These are phyloP conservation scores for Sanguinoderma infundibulare DNA, from an alignment of 1,284 basidiomycete species.

Conservation along the genomic window DNA sequence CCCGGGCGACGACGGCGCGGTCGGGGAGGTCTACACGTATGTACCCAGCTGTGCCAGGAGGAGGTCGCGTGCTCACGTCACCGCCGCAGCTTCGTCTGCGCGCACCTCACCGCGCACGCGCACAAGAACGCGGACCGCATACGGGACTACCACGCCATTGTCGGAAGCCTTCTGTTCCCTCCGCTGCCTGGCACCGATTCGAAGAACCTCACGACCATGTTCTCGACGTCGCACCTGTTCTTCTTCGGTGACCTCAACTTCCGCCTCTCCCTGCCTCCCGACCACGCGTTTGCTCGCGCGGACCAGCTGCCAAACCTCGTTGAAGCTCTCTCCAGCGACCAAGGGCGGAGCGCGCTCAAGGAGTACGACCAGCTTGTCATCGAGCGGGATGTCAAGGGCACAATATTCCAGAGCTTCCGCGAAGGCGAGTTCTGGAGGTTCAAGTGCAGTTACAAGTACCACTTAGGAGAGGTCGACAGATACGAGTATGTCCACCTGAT, in stretches of 20 bases:
- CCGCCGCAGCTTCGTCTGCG: slow-evolving; percentile 83
- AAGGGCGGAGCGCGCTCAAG: slow-evolving; percentile 65
- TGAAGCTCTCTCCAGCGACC: slow-evolving; percentile 52
- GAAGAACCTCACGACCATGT: slow-evolving; percentile 61
- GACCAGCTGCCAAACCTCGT: slow-evolving; percentile 41
- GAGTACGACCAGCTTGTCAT: slow-evolving; percentile 79
- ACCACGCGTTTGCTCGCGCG: slow-evolving; percentile 45
- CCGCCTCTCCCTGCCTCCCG: slow-evolving; percentile 65
- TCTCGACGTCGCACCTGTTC: slow-evolving; percentile 84
- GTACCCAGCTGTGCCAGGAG: slow-evolving; percentile 38
- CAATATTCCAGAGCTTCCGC: slow-evolving; percentile 70
- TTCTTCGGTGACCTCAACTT: slow-evolving; percentile 93
- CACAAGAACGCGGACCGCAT: slow-evolving; percentile 75
- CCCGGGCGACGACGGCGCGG: slow-evolving; percentile 51
- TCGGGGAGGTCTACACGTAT: slow-evolving; percentile 84
- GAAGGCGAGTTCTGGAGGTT: slow-evolving; percentile 89
- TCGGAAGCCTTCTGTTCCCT: slow-evolving; percentile 81
- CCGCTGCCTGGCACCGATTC: slow-evolving; percentile 49
- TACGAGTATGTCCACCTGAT: slow-evolving; percentile 65
- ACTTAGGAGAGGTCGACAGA: slow-evolving; percentile 76
- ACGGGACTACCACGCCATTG: slow-evolving; percentile 83
- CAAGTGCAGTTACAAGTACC: slow-evolving; percentile 90
- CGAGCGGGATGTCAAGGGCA: slow-evolving; percentile 63
- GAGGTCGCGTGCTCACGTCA: slow-evolving; percentile 4
- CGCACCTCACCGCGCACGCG: slow-evolving; percentile 90